Conservation (phyloP, 2,329 filamentous ascomycete species). For the Leptographium radiaticola region DNA sequence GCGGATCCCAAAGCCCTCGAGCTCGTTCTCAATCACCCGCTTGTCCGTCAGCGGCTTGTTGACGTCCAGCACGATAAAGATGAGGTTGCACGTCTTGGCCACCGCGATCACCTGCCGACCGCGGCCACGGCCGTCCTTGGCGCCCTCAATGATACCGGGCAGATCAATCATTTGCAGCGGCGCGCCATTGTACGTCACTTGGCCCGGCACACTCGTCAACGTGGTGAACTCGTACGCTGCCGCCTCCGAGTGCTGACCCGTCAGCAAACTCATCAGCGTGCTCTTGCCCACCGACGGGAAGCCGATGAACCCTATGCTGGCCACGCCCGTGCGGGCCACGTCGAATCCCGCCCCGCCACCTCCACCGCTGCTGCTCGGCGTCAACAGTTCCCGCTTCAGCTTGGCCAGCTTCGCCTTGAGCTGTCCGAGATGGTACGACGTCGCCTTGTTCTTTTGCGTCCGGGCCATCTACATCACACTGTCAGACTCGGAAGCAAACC, state of each 20-base stretch:
- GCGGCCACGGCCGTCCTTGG: conserved; percentile 94
- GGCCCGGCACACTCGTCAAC: conserved; percentile 89
- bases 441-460: conserved; percentile 96
- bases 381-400: conserved; percentile 89
- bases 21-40: conserved; percentile 81
- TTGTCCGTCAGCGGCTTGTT: conserved; percentile 98
- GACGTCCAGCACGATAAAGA: conserved; percentile 96
- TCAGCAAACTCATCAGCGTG: conserved; percentile 89
- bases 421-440: conserved; percentile 86
- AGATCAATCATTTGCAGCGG: conserved; percentile 98
- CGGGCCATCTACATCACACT: conserved; percentile 59
- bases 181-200: conserved; percentile 91
- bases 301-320: conserved; percentile 93
- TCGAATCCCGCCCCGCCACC: conserved; percentile 86
- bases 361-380: conserved; percentile 64
- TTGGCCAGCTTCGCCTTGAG: conserved; percentile 97
- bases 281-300: conserved; percentile 98
- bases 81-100: conserved; percentile 95
- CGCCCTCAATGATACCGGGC: conserved; percentile 96
- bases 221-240: conserved; percentile 99
- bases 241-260: conserved; percentile 92
- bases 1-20: conserved; percentile 94
- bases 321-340: conserved; percentile 93
- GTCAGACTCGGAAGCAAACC: not conserved
- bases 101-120: conserved; percentile 98